These are phyloP conservation scores for Brassica rapa DNA, from an alignment of 345 rosid species.

Conservation along the genomic window DNA sequence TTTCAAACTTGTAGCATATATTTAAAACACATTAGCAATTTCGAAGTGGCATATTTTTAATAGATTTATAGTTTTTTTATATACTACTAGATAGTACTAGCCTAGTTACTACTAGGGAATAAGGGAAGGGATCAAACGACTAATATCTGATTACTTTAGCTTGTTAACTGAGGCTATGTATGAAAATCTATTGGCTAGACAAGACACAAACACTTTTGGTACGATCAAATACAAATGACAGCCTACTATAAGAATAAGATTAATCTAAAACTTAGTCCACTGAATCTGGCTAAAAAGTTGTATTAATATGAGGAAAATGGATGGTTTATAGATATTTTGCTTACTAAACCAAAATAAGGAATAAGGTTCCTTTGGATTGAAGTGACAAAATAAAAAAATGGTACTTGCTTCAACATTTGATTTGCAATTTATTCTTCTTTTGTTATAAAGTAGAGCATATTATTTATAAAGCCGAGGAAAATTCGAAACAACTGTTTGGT, in stretches of 20 bases:
- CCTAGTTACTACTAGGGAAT: not conserved
- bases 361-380: constrained; percentile 33
- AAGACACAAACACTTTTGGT: constrained; percentile 6
- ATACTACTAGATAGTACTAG: not conserved
- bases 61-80: not conserved
- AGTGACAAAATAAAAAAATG: constrained; percentile 23
- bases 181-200: constrained; percentile 3
- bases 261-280: constrained; percentile 28
- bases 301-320: constrained; percentile 27
- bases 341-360: constrained; percentile 19
- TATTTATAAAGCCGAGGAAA: not conserved
- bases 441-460: not conserved
- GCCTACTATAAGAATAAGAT: constrained; percentile 12
- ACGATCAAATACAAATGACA: constrained; percentile 14
- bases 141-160: constrained; percentile 3
- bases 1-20: not conserved
- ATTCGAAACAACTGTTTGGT: not conserved
- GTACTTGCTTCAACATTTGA: constrained; percentile 1
- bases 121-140: constrained; percentile 12
- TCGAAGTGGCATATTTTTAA: not conserved
- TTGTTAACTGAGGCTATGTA: constrained; percentile 1
- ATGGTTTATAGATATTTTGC: constrained; percentile 27
- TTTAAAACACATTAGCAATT: not conserved
- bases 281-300: constrained; percentile 26
- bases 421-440: not conserved